These are phyloP conservation scores for Wickerhamiella nectarea DNA, from an alignment of 805 yeast species.

Conservation along the genomic window DNA sequence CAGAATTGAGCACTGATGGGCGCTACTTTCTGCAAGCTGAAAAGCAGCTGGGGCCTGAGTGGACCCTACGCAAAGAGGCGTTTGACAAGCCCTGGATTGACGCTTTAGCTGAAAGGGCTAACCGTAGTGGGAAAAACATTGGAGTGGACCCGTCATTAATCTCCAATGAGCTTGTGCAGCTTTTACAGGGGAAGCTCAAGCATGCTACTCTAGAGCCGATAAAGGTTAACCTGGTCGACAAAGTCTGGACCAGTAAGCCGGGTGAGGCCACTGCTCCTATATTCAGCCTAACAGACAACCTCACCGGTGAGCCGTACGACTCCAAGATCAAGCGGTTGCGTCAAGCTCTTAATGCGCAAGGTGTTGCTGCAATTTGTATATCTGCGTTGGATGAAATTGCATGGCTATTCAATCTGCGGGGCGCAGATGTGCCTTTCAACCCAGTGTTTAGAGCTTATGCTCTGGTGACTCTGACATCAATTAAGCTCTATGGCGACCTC, in stretches of 20 bases:
- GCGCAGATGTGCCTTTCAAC: constrained; percentile 66
- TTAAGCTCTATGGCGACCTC: constrained; percentile 42
- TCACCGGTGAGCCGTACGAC: constrained; percentile 49
- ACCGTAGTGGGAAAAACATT: constrained; percentile 36
- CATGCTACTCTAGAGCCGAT: constrained; percentile 36
- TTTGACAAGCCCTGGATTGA: constrained; percentile 62
- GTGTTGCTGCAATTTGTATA: constrained; percentile 37
- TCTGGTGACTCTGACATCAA: constrained; percentile 31
- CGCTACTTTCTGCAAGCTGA: constrained; percentile 86
- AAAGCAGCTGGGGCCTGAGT: constrained; percentile 62
- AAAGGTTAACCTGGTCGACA: constrained; percentile 55
- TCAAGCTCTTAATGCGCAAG: constrained; percentile 21
- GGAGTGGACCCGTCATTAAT: constrained; percentile 78
- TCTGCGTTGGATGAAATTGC: constrained; percentile 81
- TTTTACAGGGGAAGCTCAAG: constrained; percentile 20
- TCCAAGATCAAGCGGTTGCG: constrained; percentile 41
- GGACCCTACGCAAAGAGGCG: constrained; percentile 76
- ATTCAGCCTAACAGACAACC: constrained; percentile 36
- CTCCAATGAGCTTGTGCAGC: constrained; percentile 31
- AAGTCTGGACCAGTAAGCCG: constrained; percentile 69
- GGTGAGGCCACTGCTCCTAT: constrained; percentile 38
- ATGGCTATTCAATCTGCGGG: constrained; percentile 78
- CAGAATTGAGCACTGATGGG: constrained; percentile 85
- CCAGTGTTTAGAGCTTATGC: constrained; percentile 76
- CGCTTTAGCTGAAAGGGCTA: constrained; percentile 50